Percentiles rank a stretch among this genome's conserved stretches.
Conservation (phyloP, 257 asterid genomes). For the Coffea eugenioides region DNA sequence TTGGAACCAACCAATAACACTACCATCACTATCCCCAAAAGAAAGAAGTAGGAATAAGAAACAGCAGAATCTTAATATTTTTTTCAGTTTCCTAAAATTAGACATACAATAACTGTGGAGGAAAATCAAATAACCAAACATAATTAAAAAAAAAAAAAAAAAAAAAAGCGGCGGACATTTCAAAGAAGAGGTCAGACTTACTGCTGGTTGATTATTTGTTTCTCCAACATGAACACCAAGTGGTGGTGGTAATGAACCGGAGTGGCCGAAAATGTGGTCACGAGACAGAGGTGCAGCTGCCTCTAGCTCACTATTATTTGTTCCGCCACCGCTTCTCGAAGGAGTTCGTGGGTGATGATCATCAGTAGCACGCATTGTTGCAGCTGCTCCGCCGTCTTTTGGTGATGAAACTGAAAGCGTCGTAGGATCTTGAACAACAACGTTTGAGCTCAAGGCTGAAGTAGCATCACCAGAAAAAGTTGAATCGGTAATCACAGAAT, state of each 20-base stretch:
- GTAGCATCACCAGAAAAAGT: not conserved
- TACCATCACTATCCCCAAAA: constrained; percentile 31
- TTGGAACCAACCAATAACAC: not conserved
- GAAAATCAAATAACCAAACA: not conserved
- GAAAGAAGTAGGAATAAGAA: not conserved
- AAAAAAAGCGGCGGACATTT: not conserved
- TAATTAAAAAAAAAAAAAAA: not conserved
- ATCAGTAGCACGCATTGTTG: too few species aligned
- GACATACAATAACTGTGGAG: too few species aligned
- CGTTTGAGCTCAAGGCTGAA: constrained; percentile 10
- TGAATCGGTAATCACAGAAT: not conserved
- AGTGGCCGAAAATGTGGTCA: constrained; percentile 31
- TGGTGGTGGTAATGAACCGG: constrained; percentile 37
- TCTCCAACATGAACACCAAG: constrained; percentile 26
- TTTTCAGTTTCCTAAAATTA: too few species aligned
- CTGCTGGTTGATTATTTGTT: constrained; percentile 21
- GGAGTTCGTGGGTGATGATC: not conserved
- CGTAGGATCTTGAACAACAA: constrained; percentile 6
- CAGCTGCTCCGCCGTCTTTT: not conserved
- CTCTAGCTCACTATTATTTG: constrained; percentile 26
- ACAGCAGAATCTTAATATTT: too few species aligned
- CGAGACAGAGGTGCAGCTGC: constrained; percentile 25
- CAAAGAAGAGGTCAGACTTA: not conserved
- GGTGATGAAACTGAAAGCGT: not conserved
- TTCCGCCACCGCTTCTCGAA: constrained; percentile 24